A percentile compares a stretch with the other conserved stretches of the same genome.
Conservation (phyloP, 2,329 filamentous ascomycete genomes). For the Phoma sp. region DNA sequence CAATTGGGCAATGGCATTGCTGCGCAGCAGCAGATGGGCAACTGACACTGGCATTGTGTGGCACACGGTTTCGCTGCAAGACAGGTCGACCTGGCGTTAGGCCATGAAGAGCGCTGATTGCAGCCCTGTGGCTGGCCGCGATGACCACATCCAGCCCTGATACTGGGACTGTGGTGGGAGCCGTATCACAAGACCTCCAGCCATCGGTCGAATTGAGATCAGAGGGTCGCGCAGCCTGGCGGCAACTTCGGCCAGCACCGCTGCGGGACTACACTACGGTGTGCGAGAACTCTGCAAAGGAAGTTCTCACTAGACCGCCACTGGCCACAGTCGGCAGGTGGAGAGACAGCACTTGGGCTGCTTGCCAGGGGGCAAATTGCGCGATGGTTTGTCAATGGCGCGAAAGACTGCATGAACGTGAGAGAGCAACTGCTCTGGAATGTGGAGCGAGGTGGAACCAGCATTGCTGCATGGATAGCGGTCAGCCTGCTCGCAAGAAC, state of each 20-base stretch:
- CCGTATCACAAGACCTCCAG: constrained; percentile 41
- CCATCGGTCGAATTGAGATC: constrained; percentile 23
- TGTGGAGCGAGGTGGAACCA: constrained; percentile 37
- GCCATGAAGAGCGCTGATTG: constrained; percentile 31
- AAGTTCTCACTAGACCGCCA: constrained; percentile 19
- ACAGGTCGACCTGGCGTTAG: constrained; percentile 38
- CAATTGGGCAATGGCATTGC: constrained; percentile 28
- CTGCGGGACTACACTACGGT: constrained; percentile 17
- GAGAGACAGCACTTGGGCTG: constrained; percentile 26
- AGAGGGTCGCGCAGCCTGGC: constrained; percentile 21
- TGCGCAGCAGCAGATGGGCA: constrained; percentile 24
- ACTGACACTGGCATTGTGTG: constrained; percentile 30
- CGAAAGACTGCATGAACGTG: constrained; percentile 15
- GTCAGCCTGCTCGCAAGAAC: constrained; percentile 28
- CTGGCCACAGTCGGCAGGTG: constrained; percentile 21
- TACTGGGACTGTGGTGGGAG: constrained; percentile 20
- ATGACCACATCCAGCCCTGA: constrained; percentile 23
- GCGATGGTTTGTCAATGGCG: constrained; percentile 17
- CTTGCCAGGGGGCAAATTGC: constrained; percentile 17
- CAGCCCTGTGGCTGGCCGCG: constrained; percentile 39
- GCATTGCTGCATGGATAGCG: constrained; percentile 27
- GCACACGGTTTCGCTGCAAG: constrained; percentile 35
- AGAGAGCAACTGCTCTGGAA: constrained; percentile 25
- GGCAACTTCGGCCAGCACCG: constrained; percentile 32
- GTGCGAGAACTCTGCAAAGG: constrained; percentile 22